Base-by-base conservation (phyloP, 1,284 basidiomycete species). In the Rhodotorula glutinis region DNA sequence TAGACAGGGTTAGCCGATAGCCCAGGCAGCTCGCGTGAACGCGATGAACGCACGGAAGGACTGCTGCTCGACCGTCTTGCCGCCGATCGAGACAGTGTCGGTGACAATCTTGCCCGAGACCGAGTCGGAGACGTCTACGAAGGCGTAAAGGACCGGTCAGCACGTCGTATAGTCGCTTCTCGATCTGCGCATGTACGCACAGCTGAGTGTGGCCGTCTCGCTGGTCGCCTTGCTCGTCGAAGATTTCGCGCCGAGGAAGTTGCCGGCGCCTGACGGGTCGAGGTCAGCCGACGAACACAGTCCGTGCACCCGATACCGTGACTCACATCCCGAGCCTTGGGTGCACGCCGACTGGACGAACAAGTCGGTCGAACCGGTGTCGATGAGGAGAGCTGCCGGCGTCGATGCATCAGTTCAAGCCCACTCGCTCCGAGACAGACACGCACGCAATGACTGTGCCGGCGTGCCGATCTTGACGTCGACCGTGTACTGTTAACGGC, bases 341-440 rank as follows among this genome's bases (percentile, higher is more conserved):
- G n/a, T 19, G 55, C 41, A 27, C 9, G 25, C 17, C 2, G 16
- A 17, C 23, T 53, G 51, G 10, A 62, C 38, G 19, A 55, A 41
- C n/a, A 62, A 25, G 29, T 62, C 61, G 23, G 38, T n/a, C 38
- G 54, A 56, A 38, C 61, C 60, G 4, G 60, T 62, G 38, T 62
- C 60, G 25, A 62, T 9, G 33, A 41, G 14, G 25, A 62, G 16
- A 4, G 33, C 59, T 60, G 41, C 25, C 7, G 3, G 17, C 10
- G 29, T 9, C 9, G 3, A 33, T 2, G 2, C 4, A n/a, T 21
- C n/a, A n/a, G n/a, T n/a, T n/a, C n/a, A n/a, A n/a, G n/a, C n/a
- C n/a, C n/a, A n/a, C n/a, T n/a, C n/a, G n/a, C n/a, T n/a, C n/a
- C n/a, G n/a, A n/a, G n/a, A n/a, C n/a, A n/a, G n/a, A n/a, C n/a